Base-by-base conservation (phyloP, 805 yeast genomes). In the Yarrowia sp. region DNA sequence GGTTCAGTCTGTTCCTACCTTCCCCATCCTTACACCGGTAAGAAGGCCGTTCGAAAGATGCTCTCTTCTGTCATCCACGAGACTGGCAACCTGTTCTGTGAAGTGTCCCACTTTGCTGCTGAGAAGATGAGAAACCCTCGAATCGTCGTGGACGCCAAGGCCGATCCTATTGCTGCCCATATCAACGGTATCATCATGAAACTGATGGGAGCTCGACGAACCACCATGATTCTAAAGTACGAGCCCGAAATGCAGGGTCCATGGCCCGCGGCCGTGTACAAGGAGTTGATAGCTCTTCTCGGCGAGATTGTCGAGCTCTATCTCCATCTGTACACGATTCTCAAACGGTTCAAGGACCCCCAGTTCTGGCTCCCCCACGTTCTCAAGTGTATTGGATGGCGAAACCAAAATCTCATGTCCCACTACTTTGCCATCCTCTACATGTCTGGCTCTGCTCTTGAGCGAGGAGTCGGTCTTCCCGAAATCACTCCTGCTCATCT, bases 191-290 rank as follows among this genome's bases (percentile, higher is more conserved):
- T 72, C 10, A 66, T 72, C 32, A 64, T 70, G 32, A 59, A 72
- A 14, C 55, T 72, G 3, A 70, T 73, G 43, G 69, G 53, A 10
- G 36, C 68, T 2, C 48, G 66, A 16, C 53, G 46, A 36, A 55
- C 58, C 5, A 26, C 67, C 53, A 19, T 42, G 40, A 61, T 74
- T 16, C 68, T 77, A n/a, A 70, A 73, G 26, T 78, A 70, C 64
- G 81, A 78, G 71, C 81, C 81, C 0, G 74, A 77, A 2, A 50
- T 78, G 36, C 70, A 73, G 1, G 81, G 81, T 7, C 67, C 70
- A 4, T 78, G 79, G 74, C 81, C 81, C 4, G 70, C 72, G 7
- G 72, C 74, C 7, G 72, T 75, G 36, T 78, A 78, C 69, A 69
- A 69, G 55, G 70, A 77, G 45, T 71, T 78, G 48, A 69, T 76